Base-by-base conservation (phyloP, 768 basidiomycete species). In the Epithele typhae region DNA sequence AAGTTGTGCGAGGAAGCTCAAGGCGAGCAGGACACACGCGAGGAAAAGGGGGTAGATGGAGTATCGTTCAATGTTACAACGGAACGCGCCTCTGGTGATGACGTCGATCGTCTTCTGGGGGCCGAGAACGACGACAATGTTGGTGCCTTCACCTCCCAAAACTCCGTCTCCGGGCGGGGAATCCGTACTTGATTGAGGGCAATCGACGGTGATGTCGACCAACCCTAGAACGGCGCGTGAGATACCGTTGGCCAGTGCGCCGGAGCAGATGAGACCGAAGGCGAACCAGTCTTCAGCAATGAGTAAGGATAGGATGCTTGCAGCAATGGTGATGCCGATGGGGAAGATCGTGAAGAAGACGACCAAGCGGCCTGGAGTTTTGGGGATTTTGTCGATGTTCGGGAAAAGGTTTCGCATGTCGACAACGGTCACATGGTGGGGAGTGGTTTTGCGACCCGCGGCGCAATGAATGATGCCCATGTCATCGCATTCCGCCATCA, bases 1-100 rank as follows among this genome's bases (percentile, higher is more conserved):
- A 4, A 52, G 37, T 17, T 52, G 50, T 1, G 36, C 36, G 36
- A 52, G 33, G 43, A 52, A 52, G 22, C 48, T 46, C 3, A 44
- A 0, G 21, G 46, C 44, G 25, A 52, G 46, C 6, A 48, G 23
- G 8, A 47, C 35, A 14, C 39, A 48, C 4, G 40, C 4, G 6
- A 43, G 36, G 51, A 52, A 45, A 30, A 25, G 23, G 27, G 39
- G 15, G 34, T 48, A 45, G 24, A 30, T 1, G 5, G 46, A 46
- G 15, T 27, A 32, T 11, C 27, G 25, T 5, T 14, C 18, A 34
- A 30, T 48, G 11, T 41, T 5, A 19, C 48, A 35, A 1, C 25
- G 38, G 43, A 52, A 52, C 17, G 37, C 30, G 1, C 51, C 51
- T 10, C 46, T 30, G 14, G 51, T 52, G 19, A 52, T 22, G 4